Evolutionary conservation across 1,284 basidiomycete species (phyloP), one percentile per base, ranked within the genome.

Genomic region (Tilletia caries): DNA sequence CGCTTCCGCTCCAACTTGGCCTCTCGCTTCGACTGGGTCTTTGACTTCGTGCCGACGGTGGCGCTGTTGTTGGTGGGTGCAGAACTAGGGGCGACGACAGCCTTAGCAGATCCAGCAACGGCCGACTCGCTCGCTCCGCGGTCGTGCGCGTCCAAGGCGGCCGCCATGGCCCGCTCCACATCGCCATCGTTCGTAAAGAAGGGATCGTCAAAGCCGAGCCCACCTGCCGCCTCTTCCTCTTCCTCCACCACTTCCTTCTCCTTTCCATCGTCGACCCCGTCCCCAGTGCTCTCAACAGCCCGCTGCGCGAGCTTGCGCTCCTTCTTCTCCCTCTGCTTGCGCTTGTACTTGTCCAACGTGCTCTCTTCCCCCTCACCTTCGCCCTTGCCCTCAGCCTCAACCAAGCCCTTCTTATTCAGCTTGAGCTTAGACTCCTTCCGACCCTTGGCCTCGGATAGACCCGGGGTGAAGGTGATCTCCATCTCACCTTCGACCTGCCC

Each of bases 141-240:
- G 29, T 60, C 54, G 32, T 60, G 44, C 75, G 67, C 68, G 76
- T 77, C 44, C 67, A 91, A 89, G 68, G 88, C 88, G 12, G 74
- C 79, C 54, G 70, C 73, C 60, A 83, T 73, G 64, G 78, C 78
- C 60, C 76, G 70, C 67, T 82, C 78, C 73, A 78, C 71, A 76
- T 83, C 82, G 70, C 67, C 68, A 20, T 78, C 79, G 20, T 79
- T 62, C 62, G 76, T 69, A 34, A 66, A 96, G 86, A 15, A 87
- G 85, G 52, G 92, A 89, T 66, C 94, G 89, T 12, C 76, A 44
- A 79, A 81, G 25, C 71, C 73, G 4, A 71, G 64, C 20, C 70
- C 71, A 4, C 41, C 66, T 46, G 70, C 68, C 1, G 67, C 71
- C 3, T 12, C 18, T 18, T 64, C 44, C n/a, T 71, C 65, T 10